Evolutionary conservation across 768 basidiomycete species (phyloP), one percentile per base, ranked within the genome.

Genomic region (Tremella yokohamensis): DNA sequence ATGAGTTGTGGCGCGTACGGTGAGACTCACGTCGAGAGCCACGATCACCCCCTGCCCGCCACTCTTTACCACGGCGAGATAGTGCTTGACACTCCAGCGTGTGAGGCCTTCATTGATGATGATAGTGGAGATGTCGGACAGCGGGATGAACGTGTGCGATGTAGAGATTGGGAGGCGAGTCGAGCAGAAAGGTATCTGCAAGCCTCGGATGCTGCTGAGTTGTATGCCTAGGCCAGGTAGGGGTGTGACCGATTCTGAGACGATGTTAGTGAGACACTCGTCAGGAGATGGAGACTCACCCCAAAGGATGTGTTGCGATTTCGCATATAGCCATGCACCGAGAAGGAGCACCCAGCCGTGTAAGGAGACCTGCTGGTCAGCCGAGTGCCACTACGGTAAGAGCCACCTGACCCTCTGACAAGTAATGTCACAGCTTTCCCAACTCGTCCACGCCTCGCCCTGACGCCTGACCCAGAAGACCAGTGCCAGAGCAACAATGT

Each of bases 21-120:
- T 7, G 15, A 34, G 12, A 63, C 70, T 59, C 58, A 72, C 70
- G 40, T 62, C 60, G 6, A 69, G 54, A 34, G 56, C 59, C 3
- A 72, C 61, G 16, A 63, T 40, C 0, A 72, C 61, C 8, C 64
- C 65, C 11, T 45, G 20, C 2, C 64, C 64, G 12, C 49, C 51
- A n/a, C 49, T 42, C 20, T 52, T 55, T 49, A 72, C 47, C 7
- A 73, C 45, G 7, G 64, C 69, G 6, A 73, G 53, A 52, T 73
- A 73, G 45, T 65, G 68, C 34, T 53, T 45, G 13, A 69, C 62
- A 9, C 57, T 54, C 65, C 69, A 73, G 24, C 68, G n/a, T 2
- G 48, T 56, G 24, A 75, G 48, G 2, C 68, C 71, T 54, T 75
- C 69, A 45, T 73, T 65, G 29, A 73, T 56, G 44, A 69, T 51